Base-by-base conservation (phyloP, 2,329 filamentous ascomycete species). In the Cytospora piceicola region DNA sequence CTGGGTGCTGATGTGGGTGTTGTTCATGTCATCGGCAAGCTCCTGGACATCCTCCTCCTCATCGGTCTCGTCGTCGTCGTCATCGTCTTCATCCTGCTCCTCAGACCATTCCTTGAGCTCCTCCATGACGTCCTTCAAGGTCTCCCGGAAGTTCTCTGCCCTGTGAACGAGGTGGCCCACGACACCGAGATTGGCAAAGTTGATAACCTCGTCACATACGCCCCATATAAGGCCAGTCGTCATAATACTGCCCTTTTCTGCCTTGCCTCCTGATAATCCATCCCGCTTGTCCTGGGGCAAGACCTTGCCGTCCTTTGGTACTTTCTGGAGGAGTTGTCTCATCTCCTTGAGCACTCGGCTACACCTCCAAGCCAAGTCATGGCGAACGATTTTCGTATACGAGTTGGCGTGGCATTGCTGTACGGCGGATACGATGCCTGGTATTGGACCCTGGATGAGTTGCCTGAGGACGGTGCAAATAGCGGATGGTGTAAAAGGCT, bases 81-180 rank as follows among this genome's bases (percentile, higher is more conserved):
- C 80, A 17, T 84, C 88, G 0, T 87, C 87, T 3, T 87, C 85
- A 0, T 85, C 83, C 12, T 86, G 84, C 71, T 93, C 90, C 1
- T 93, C 90, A 24, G 89, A 88, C 93, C 94, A 97, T 71, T 94
- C 92, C 74, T 93, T 92, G 69, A 97, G 77, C 78, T 97, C 94
- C 68, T 91, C 87, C 70, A 96, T 85, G 0, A 93, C 90, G 78
- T 97, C 94, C 71, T 91, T 86, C 29, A 97, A 80, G 2, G 90
- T 86, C 64, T 91, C 91, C 51, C 88, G 82, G 77, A 90, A 92
- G 74, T 93, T 84, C 70, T 92, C 87, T 1, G 90, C 90, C 73
- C 90, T 93, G 70, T 84, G 82, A 0, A 90, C 83, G 56, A 94
- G 83, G 65, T 93, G 81, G 0, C 90, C 91, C 0, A 85, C 85